Base-by-base conservation (phyloP, 305 asterid species). In the Stenogyne calaminthoides region DNA sequence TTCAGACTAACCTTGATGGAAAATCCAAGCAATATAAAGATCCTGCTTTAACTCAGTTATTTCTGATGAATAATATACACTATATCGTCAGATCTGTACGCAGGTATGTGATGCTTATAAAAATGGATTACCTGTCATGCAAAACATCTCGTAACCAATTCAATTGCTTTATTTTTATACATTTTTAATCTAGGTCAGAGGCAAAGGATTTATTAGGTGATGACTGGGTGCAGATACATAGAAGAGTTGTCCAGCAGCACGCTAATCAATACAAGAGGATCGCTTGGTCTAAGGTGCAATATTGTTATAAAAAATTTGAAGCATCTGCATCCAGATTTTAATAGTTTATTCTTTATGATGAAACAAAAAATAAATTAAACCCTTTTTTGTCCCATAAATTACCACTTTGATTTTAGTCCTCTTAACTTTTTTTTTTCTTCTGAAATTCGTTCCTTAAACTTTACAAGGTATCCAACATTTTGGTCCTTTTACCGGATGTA, bases 201-300 rank as follows among this genome's bases (percentile, higher is more conserved):
- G 99, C 99, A 29, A 95, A 95, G 82, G 96, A 95, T 79, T 77
- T 92, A 78, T 76, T 95, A 73, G 99, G 99, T 34, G 94, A 92
- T 78, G 99, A 95, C 80, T 95, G 99, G 99, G 99, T 95, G 72
- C 98, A 95, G 81, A 92, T 89, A 78, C 98, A 95, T 73, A 80
- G 99, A 85, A 80, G 99, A 80, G 85, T 90, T 49, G 99, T 95
- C 54, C 99, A 95, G 85, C 98, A 95, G 81, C 96, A 95, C 62
- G 99, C 99, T 32, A 92, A 90, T 84, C 99, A 95, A 81, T 95
- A 95, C 84, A 95, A 95, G 86, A 86, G 99, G 76, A 85, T 90
- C 54, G 93, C 98, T 47, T 92, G 99, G 99, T 81, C 98, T 66
- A 95, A 95, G 99, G 99, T 70, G 57, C 49, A 40, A 5, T 32